Conservation (phyloP, 2,329 filamentous ascomycete species). For the Ophiostoma angusticollis region DNA sequence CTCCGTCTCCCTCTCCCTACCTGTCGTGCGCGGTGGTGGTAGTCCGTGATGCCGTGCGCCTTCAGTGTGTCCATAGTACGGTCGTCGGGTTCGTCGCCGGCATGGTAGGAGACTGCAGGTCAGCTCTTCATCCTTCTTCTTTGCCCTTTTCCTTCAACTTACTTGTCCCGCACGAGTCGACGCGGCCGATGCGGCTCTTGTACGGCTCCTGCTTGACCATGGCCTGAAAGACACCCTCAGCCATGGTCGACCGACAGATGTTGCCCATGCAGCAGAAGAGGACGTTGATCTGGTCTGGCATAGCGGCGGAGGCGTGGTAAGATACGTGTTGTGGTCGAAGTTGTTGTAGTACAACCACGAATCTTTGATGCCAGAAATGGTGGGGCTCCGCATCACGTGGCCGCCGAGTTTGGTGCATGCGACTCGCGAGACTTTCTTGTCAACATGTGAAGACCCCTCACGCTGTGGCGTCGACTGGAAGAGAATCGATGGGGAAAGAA, state of each 20-base stretch:
- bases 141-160: not conserved
- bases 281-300: constrained; percentile 44
- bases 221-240: constrained; percentile 79
- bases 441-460: too few relatives aligned
- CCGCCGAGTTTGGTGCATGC: too few relatives aligned
- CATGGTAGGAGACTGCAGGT: constrained; percentile 61
- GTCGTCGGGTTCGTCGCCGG: constrained; percentile 61
- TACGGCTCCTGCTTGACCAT: constrained; percentile 50
- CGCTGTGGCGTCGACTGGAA: too few relatives aligned
- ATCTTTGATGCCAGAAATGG: too few relatives aligned
- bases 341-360: too few relatives aligned
- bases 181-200: constrained; percentile 44
- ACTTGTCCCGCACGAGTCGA: constrained; percentile 79
- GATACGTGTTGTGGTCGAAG: too few relatives aligned
- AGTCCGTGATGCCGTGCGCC: constrained; percentile 62
- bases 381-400: too few relatives aligned
- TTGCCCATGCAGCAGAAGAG: constrained; percentile 96
- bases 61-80: constrained; percentile 72
- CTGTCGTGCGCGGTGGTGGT: constrained; percentile 69
- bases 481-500: too few relatives aligned
- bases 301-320: too few relatives aligned
- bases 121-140: not conserved
- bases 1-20: not conserved
- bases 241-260: constrained; percentile 91
- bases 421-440: too few relatives aligned